A percentile compares a stretch with the other conserved stretches of the same genome.
Conservation (phyloP, 139 green algal genomes). For the Marvania coccoides region DNA sequence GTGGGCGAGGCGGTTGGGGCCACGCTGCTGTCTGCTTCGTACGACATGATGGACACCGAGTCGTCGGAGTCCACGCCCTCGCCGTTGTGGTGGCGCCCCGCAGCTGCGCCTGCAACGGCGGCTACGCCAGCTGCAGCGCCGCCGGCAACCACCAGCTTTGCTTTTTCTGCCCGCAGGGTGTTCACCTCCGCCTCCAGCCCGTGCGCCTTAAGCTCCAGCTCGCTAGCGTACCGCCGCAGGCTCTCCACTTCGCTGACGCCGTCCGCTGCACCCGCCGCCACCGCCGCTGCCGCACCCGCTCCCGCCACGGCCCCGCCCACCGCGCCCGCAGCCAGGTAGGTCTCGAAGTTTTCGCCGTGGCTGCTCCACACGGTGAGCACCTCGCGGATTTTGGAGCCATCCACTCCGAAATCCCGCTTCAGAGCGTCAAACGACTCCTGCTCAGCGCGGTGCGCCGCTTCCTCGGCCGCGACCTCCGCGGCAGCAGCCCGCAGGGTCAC, state of each 20-base stretch:
- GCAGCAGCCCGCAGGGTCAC: slow-evolving; percentile 11
- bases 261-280: not conserved
- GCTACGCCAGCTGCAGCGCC: not conserved
- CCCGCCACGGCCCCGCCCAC: slow-evolving; percentile 34
- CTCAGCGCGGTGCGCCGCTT: slow-evolving; percentile 26
- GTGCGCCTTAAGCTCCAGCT: not conserved
- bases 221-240: slow-evolving; percentile 1
- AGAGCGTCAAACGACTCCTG: slow-evolving; percentile 33
- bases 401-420: slow-evolving; percentile 24
- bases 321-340: slow-evolving; percentile 22
- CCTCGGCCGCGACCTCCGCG: slow-evolving; percentile 7
- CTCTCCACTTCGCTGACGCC: not conserved
- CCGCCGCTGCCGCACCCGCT: slow-evolving; percentile 11
- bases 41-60: slow-evolving; percentile 8
- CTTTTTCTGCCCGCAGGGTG: slow-evolving; percentile 29
- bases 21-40: too few relatives aligned
- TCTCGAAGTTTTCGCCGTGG: slow-evolving; percentile 40
- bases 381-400: slow-evolving; percentile 16
- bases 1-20: not conserved
- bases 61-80: not conserved
- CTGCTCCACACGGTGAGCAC: slow-evolving; percentile 34
- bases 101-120: not conserved
- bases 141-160: not conserved
- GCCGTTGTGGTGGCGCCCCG: not conserved
- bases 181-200: slow-evolving; percentile 33